These are phyloP conservation scores for Herpetospermum pedunculosum DNA, from an alignment of 306 rosid species.

Conservation along the genomic window DNA sequence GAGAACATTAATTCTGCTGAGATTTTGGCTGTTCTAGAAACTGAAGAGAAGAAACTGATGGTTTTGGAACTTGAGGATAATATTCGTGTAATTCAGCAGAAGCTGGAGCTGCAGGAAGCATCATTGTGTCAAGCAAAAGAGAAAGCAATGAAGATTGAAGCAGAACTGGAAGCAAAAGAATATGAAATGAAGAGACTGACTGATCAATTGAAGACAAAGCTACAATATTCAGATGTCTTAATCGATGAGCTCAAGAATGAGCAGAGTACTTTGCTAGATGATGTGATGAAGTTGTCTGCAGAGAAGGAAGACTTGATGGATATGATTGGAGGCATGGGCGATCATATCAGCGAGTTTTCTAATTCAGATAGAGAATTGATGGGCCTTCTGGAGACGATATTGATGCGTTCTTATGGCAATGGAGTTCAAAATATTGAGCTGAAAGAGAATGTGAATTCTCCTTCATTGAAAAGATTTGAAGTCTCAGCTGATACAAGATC, in stretches of 20 bases:
- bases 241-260: conserved; percentile 43
- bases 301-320: conserved; percentile 48
- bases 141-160: conserved; percentile 45
- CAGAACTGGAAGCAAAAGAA: conserved; percentile 34
- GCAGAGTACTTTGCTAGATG: conserved; percentile 43
- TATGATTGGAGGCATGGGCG: conserved; percentile 28
- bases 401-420: conserved; percentile 27
- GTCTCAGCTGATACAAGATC: conserved; percentile 31
- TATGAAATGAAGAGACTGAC: conserved; percentile 27
- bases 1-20: conserved; percentile 45
- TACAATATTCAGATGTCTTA: conserved; percentile 35
- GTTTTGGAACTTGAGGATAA: conserved; percentile 50
- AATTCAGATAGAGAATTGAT: conserved; percentile 32
- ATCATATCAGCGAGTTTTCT: conserved; percentile 36
- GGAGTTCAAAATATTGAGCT: conserved; percentile 17
- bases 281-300: conserved; percentile 33
- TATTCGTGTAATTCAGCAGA: conserved; percentile 31
- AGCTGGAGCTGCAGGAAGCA: conserved; percentile 35
- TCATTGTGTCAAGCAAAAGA: conserved; percentile 29
- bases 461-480: conserved; percentile 36
- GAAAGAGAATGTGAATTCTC: conserved; percentile 33
- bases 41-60: conserved; percentile 59
- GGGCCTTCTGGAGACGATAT: conserved; percentile 28
- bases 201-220: conserved; percentile 40
- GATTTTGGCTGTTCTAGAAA: conserved; percentile 41